A percentile compares a stretch with the other conserved stretches of the same genome.
phyloP scores from a whole-genome alignment of 352 stramenopile genomes.

The Pythium aphanidermatum region DNA sequence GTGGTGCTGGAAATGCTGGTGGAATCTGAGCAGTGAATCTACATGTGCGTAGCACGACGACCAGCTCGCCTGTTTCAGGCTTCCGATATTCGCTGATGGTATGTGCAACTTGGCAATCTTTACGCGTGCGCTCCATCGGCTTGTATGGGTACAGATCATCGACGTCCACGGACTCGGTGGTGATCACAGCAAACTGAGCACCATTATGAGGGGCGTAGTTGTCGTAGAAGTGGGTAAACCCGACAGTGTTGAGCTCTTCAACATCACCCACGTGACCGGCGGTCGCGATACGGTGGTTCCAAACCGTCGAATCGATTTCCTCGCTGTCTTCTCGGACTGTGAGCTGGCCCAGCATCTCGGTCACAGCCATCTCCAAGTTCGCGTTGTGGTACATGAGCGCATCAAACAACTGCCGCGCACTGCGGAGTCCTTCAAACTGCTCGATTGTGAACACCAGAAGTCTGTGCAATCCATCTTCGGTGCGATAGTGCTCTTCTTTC shows the following conservation, averaged over 20 bases:
- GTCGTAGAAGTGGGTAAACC: conserved; percentile 11
- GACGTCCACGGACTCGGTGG: conserved; percentile 36
- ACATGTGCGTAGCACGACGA: conserved; percentile 15
- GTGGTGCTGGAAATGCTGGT: conserved; percentile 1
- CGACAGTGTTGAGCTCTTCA: conserved; percentile 36
- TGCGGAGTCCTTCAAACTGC: conserved; percentile 26
- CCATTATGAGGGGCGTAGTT: conserved; percentile 5
- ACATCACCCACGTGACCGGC: conserved; percentile 13
- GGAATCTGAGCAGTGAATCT: conserved; percentile 7
- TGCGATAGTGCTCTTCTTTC: conserved; percentile 4
- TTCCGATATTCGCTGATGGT: conserved; percentile 3
- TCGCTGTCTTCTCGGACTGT: conserved; percentile 35
- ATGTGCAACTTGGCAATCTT: conserved; percentile 22
- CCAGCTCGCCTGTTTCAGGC: conserved; percentile 1
- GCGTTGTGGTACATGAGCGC: conserved; percentile 23
- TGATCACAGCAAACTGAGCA: conserved; percentile 24
- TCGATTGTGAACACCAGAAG: conserved; percentile 26
- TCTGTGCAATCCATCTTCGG: conserved; percentile 2
- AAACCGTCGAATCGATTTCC: conserved; percentile 13
- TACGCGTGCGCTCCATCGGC: conserved; percentile 29
- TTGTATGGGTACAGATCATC: conserved; percentile 45
- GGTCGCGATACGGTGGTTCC: conserved; percentile 30
- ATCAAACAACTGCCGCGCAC: conserved; percentile 31
- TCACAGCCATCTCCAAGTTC: conserved; percentile 39
- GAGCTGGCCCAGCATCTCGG: conserved; percentile 30